Evolutionary conservation across 1,284 basidiomycete genomes (phyloP), one percentile per base, ranked within the genome.

Genomic region (Golubevia pallescens): DNA sequence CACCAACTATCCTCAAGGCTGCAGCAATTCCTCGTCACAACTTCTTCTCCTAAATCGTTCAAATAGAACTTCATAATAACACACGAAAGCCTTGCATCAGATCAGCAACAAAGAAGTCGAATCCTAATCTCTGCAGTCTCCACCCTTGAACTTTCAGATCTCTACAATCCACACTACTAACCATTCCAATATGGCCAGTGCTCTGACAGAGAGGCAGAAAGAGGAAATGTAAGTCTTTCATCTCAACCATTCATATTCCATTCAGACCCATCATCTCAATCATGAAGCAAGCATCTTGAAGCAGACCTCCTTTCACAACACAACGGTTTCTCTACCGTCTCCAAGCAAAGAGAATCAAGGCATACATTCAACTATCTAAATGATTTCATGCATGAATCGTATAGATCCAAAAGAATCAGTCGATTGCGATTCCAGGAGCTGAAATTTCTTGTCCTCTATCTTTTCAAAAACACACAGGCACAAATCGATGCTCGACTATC

Each of bases 401-500:
- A 28, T 28, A 28, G 28, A 28, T 28, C 28, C 28, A 28, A 28
- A 28, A 28, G 28, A 28, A 28, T 28, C 28, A 28, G 28, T 28
- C 28, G 28, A 28, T 28, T 28, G 28, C 28, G 28, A 28, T 28
- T 28, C 28, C 28, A n/a, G n/a, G n/a, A n/a, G n/a, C 34, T 53
- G 51, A 23, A 51, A n/a, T 14, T 28, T 20, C 32, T 24, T 21
- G 20, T 60, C 38, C 57, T 38, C 57, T 58, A 20, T 57, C 8
- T 16, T 42, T 21, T 16, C 60, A 4, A 20, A 51, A n/a, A n/a
- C 60, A 13, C 14, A n/a, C 86, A 93, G 93, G 48, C 91, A 94
- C 87, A 92, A 92, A 81, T 91, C 93, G 56, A 92, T 94, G 86
- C 89, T 94, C 69, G 92, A 93, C 78, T 94, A 94, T 84, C 89